Conservation (phyloP, 306 rosid genomes). For the Clitoria ternatea region DNA sequence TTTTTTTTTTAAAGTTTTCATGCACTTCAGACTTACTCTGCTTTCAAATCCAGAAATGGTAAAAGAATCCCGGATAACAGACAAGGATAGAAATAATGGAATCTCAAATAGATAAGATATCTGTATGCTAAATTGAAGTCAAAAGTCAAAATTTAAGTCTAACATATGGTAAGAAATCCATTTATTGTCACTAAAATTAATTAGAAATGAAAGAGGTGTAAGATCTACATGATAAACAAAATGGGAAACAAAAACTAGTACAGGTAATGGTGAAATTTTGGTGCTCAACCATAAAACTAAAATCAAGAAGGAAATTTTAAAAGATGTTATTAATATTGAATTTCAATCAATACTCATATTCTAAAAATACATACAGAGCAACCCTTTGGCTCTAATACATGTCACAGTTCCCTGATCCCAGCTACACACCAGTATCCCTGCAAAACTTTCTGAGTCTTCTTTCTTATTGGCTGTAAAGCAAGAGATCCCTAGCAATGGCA, state of each 20-base stretch:
- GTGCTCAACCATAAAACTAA: slow-evolving; percentile 18
- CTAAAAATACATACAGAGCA: slow-evolving; percentile 82
- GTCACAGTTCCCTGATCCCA: slow-evolving; percentile 57
- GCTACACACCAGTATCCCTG: slow-evolving; percentile 57
- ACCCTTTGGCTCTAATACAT: slow-evolving; percentile 64
- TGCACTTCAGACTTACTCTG: background rate
- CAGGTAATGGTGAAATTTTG: slow-evolving; percentile 25
- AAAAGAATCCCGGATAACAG: background rate
- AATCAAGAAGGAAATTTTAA: slow-evolving; percentile 33
- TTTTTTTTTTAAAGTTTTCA: background rate
- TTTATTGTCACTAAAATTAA: slow-evolving; percentile 16
- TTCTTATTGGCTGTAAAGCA: slow-evolving; percentile 40
- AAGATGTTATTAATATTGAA: slow-evolving; percentile 85
- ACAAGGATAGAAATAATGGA: background rate
- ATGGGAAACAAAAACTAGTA: background rate
- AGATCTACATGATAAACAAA: slow-evolving; percentile 10
- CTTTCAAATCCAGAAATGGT: background rate
- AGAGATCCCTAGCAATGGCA: slow-evolving; percentile 44
- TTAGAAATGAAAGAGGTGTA: background rate
- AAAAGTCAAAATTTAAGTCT: background rate
- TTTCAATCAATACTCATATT: slow-evolving; percentile 73
- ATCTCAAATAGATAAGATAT: slow-evolving; percentile 4
- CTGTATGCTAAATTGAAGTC: background rate
- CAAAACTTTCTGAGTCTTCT: slow-evolving; percentile 52
- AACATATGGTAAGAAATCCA: slow-evolving; percentile 5